phyloP scores from a whole-genome alignment of 768 basidiomycete genomes.

The Tulasnella sp. region DNA sequence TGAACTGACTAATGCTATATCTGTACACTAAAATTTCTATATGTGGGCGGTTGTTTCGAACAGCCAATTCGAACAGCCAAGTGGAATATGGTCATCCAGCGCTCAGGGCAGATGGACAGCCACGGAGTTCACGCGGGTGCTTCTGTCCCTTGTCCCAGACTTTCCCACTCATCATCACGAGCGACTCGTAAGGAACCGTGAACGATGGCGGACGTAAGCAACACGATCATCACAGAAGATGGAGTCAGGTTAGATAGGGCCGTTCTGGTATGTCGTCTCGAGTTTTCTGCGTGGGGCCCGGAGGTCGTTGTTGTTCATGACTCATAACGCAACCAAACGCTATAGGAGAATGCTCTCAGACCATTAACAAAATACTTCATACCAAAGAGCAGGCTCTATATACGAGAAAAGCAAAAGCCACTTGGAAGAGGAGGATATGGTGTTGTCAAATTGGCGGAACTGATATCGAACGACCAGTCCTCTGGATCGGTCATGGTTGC shows the following conservation, averaged over 20 bases:
- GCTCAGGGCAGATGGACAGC: neutral
- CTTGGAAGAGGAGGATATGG: neutral
- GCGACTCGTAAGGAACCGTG: no score
- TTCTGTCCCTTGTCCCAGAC: neutral
- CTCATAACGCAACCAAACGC: neutral
- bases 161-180: no score
- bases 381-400: neutral
- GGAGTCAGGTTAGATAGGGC: no score
- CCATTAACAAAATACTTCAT: neutral
- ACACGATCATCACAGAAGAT: no score
- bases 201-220: no score
- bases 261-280: no score
- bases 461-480: neutral
- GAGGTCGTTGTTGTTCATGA: neutral
- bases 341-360: neutral
- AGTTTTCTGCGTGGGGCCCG: no score
- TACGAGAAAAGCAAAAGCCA: neutral
- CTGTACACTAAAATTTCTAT: no score
- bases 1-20: neutral
- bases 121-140: neutral
- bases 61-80: no score
- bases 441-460: neutral
- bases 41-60: no score
- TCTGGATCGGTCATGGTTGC: neutral
- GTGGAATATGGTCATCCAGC: no score